These are phyloP conservation scores for Trifolium pratense DNA, from an alignment of 306 rosid species.

Conservation along the genomic window DNA sequence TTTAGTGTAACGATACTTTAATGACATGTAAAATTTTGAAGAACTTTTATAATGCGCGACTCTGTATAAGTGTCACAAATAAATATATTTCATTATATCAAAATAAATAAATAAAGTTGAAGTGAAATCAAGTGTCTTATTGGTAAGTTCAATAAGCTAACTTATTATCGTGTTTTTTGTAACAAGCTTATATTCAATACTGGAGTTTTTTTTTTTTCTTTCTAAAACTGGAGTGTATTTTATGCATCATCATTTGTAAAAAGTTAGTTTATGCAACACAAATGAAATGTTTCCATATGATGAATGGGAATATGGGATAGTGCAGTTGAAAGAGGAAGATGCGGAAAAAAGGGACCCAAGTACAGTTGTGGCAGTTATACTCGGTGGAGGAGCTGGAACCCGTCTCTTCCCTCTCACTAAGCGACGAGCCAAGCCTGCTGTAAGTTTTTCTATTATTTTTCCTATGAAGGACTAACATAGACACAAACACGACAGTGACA, in stretches of 20 bases:
- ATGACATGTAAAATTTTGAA: neutral
- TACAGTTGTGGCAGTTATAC: slow-evolving; percentile 81
- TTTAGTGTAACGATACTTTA: neutral
- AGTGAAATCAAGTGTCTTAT: neutral
- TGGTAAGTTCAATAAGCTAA: no score
- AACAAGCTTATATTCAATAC: neutral
- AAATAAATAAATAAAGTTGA: neutral
- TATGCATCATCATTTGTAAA: neutral
- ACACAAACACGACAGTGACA: neutral
- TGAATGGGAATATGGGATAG: slow-evolving; percentile 42
- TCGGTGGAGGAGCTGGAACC: slow-evolving; percentile 99
- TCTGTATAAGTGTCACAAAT: neutral
- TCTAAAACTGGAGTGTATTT: no score
- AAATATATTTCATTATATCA: neutral
- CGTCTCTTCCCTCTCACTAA: slow-evolving; percentile 95
- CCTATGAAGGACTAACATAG: neutral
- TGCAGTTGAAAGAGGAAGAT: slow-evolving; percentile 71
- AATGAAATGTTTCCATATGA: slow-evolving; percentile 26
- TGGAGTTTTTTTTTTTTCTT: no score
- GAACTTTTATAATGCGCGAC: neutral
- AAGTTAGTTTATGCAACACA: neutral
- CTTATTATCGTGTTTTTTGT: no score
- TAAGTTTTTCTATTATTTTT: slow-evolving; percentile 46
- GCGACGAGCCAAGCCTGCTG: slow-evolving; percentile 96
- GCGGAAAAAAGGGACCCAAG: slow-evolving; percentile 63